Base-by-base conservation (phyloP, 805 yeast genomes). In the Sugiyamaella marilandica region DNA sequence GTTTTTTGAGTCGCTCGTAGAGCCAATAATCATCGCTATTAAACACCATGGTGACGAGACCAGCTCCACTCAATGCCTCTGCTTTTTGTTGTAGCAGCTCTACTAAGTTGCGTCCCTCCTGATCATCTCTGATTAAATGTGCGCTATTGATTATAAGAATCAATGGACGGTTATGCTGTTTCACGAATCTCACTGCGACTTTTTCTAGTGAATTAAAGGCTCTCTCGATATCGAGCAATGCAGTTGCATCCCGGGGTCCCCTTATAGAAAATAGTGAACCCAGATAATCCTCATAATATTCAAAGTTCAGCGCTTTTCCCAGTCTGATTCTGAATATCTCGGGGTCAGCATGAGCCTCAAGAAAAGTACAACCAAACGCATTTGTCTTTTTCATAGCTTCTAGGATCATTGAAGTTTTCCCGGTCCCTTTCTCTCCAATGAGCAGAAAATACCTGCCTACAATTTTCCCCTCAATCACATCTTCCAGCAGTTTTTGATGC, bases 1-100 rank as follows among this genome's bases (percentile, higher is more conserved):
- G 70, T 51, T 76, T 76, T 61, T 84, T 84, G 57, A 87, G 71
- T 52, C 89, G 79, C 60, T 87, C 94, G 65, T 85, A 87, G 1
- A 87, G 77, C 95, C 95, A 87, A 67, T 87, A 87, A 62, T 87
- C 95, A 65, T 87, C 95, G 55, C 87, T 80, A 61, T 85, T 85
- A 72, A 87, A 86, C 10, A 87, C 73, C 68, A 86, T 79, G 0
- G 85, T 82, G 16, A 80, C 81, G 52, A 85, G 70, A 0, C 88
- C 87, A 0, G 90, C 77, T 1, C 92, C 92, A 55, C 89, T 78
- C 39, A 87, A 72, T 10, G 81, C 66, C 62, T 87, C 95, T 0
- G 95, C 95, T 64, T 87, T 87, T 61, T 87, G 95, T 62, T 87
- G 95, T 35, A 87, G 67, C 37, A 87, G 71, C 61, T 86, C 94